Percentiles rank a stretch among this genome's conserved stretches.
Evolutionary conservation across 2,329 filamentous ascomycete species (phyloP).

Genomic region (Juglanconis sp.): DNA sequence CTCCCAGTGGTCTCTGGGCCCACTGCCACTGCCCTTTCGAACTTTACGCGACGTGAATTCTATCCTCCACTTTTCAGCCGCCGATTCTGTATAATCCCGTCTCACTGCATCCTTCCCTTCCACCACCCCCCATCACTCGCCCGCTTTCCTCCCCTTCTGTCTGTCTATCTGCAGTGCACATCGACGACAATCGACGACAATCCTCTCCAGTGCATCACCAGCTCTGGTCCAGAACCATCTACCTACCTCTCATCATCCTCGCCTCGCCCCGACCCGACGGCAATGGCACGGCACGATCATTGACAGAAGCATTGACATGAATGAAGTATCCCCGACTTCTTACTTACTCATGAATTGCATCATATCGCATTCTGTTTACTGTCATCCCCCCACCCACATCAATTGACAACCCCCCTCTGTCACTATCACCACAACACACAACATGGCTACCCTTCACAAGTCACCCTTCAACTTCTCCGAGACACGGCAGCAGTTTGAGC

Average conservation of each 20-base stretch:
- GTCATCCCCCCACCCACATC: slow-evolving; percentile 1
- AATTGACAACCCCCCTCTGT: slow-evolving; percentile 1
- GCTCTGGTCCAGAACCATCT: background rate
- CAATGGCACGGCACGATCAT: slow-evolving; percentile 3
- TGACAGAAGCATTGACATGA: slow-evolving; percentile 4
- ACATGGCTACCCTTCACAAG: slow-evolving; percentile 17
- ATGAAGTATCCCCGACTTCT: background rate
- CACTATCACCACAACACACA: background rate
- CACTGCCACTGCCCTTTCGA: background rate
- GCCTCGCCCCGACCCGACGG: background rate
- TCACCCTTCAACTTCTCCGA: slow-evolving; percentile 18
- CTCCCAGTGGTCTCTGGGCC: too few species aligned
- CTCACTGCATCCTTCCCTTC: background rate
- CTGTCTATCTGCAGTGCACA: background rate
- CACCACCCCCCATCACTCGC: background rate
- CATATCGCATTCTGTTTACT: slow-evolving; percentile 3
- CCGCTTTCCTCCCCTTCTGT: background rate
- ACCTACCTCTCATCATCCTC: background rate
- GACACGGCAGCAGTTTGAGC: slow-evolving; percentile 17
- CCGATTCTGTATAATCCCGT: background rate
- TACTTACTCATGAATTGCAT: slow-evolving; percentile 5
- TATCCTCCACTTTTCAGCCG: background rate
- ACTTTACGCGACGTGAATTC: background rate
- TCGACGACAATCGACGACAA: background rate
- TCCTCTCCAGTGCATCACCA: background rate